phyloP scores from a whole-genome alignment of 345 rosid genomes.

The Lepidium africanum region DNA sequence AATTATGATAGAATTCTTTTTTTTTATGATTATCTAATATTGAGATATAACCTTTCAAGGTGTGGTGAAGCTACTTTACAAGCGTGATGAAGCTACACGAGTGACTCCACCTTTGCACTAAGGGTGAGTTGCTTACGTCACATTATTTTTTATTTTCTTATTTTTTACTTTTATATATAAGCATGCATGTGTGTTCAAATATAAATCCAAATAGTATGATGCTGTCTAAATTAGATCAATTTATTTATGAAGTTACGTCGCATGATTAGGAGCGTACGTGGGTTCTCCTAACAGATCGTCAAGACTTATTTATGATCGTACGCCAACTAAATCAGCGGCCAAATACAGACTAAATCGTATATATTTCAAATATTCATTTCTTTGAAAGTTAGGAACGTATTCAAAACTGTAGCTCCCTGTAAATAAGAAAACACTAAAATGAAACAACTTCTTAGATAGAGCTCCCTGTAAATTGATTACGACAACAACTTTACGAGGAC shows the following conservation, averaged over 20 bases:
- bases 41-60: slow-evolving; percentile 43
- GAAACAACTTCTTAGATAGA: not conserved
- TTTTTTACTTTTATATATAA: not conserved
- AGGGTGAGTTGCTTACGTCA: slow-evolving; percentile 33
- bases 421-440: no score
- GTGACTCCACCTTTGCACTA: slow-evolving; percentile 28
- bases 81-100: slow-evolving; percentile 64
- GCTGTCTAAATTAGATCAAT: not conserved
- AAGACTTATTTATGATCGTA: not conserved
- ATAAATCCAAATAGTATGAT: slow-evolving; percentile 19
- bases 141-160: not conserved
- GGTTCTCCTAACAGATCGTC: not conserved
- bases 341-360: not conserved
- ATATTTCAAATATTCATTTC: not conserved
- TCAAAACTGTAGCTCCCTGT: no score
- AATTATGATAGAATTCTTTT: not conserved
- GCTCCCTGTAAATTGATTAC: not conserved
- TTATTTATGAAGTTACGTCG: slow-evolving; percentile 14
- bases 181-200: slow-evolving; percentile 5
- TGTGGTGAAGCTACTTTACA: slow-evolving; percentile 34
- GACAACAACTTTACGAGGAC: not conserved
- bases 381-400: not conserved
- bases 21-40: slow-evolving; percentile 11
- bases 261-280: slow-evolving; percentile 17
- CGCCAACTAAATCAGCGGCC: slow-evolving; percentile 1